Base-by-base conservation (phyloP, 139 green algal species). In the Zygnema cylindricum region DNA sequence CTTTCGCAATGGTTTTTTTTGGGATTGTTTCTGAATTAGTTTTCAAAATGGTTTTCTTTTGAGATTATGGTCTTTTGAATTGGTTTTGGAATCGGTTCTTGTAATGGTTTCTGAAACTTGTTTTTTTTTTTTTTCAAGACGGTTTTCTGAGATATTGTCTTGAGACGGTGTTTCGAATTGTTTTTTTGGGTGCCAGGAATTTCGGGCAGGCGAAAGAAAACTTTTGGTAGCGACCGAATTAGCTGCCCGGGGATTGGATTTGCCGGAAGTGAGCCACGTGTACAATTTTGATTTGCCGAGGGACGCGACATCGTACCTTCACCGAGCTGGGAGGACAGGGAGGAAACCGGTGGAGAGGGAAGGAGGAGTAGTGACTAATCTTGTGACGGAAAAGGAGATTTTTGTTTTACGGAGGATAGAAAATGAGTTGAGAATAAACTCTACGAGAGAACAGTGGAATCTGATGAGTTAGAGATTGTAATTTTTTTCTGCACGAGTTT, bases 181-280 rank as follows among this genome's bases (percentile, higher is more conserved):
- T n/a, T n/a, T 25, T 30, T 25, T 25, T 82, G 75, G 57, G 33
- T 82, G 89, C 78, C 42, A 92, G 81, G 93, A 93, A 0, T 96
- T 97, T 90, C 78, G 96, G 16, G 96, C 98, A 89, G 33, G 91
- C 92, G 55, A 94, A 69, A 1, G 84, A 1, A 73, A 75, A 33
- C 90, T 97, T 71, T 81, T 97, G 83, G 76, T 97, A 39, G 90
- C 92, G 41, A 97, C 94, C 0, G 94, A 95, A 0, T 69, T 86
- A 22, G 93, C 95, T 0, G 88, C 94, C 0, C 88, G 96, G 0
- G 96, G 96, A 0, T 91, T 98, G 54, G 96, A 98, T 90, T 88
- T 98, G 33, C 96, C 96, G 0, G 94, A 93, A 0, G 95, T 98
- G 0, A 95, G 87, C 73, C 93, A 97, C 81, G 95, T 98, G 69